Evolutionary conservation across 148 eudicot genomes (phyloP), one percentile per base, ranked within the genome.

Genomic region (Chenopodium album): DNA sequence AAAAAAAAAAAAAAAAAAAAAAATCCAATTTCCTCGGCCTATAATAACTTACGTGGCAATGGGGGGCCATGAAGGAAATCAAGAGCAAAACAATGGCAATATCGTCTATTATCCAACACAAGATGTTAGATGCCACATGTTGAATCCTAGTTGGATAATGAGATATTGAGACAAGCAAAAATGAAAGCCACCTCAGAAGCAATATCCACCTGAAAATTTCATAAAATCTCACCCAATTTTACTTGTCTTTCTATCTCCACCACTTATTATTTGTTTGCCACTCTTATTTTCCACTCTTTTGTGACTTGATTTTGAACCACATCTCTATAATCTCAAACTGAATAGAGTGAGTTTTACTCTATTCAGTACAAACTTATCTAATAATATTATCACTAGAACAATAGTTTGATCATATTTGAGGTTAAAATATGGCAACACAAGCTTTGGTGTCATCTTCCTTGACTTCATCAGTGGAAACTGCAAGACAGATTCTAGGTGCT

Each of bases 381-480:
- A 28, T 28, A 28, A 28, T 28, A 28, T 28, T 28, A 28, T 28
- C 29, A 28, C 29, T 28, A 28, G 29, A 28, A 28, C 29, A 67
- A 26, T 67, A 48, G n/a, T 73, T 28, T 26, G 7, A 0, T 80
- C 56, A 59, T 41, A 19, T 54, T 13, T 10, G 0, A 73, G 64
- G 37, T 9, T 26, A 46, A 17, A 66, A 71, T 79, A 94, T 95
- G 98, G 97, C 94, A 78, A 81, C 98, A n/a, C 97, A 93, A 73
- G 97, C 99, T 6, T 77, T 94, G 89, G 88, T 91, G 34, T 96
- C 99, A 72, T 93, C 98, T 60, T 90, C 99, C 6, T 85, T 92
- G 62, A 86, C 90, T 64, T 87, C 99, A 22, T 94, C 99, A 10
- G 90, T 87, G 16, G 92, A 91, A 80, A 83, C 82, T 79, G 90